Conservation (phyloP, 768 basidiomycete species). For the Mrakia blollopis region DNA sequence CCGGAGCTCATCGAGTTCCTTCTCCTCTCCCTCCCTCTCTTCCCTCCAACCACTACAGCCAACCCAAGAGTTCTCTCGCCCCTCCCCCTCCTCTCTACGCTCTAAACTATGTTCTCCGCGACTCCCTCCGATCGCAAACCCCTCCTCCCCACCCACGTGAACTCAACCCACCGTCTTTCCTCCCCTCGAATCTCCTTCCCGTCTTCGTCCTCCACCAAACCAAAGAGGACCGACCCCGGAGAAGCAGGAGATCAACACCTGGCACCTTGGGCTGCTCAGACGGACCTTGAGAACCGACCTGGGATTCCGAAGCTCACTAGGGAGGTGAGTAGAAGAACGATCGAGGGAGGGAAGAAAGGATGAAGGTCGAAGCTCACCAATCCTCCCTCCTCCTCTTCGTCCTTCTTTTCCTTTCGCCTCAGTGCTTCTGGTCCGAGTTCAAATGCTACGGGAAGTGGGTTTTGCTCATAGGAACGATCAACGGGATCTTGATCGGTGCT, state of each 20-base stretch:
- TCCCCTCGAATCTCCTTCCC: not conserved
- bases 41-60: not conserved
- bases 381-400: not conserved
- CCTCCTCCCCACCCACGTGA: not conserved
- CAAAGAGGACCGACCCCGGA: not conserved
- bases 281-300: not conserved
- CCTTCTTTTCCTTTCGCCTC: too few relatives aligned
- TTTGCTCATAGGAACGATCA: not conserved
- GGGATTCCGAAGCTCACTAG: not conserved
- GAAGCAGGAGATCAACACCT: not conserved
- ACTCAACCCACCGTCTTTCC: not conserved
- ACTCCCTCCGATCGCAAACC: not conserved
- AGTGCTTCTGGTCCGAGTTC: not conserved
- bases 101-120: not conserved
- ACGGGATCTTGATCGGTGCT: not conserved
- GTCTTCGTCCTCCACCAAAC: not conserved
- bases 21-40: not conserved
- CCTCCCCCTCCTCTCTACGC: not conserved
- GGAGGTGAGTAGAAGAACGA: not conserved
- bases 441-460: not conserved
- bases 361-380: not conserved
- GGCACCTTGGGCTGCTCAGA: not conserved
- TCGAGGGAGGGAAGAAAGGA: not conserved
- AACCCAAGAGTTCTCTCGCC: too few relatives aligned
- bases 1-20: too few relatives aligned